Evolutionary conservation across 1,284 basidiomycete species (phyloP), one percentile per base, ranked within the genome.

Genomic region (Farysia itapuensis): DNA sequence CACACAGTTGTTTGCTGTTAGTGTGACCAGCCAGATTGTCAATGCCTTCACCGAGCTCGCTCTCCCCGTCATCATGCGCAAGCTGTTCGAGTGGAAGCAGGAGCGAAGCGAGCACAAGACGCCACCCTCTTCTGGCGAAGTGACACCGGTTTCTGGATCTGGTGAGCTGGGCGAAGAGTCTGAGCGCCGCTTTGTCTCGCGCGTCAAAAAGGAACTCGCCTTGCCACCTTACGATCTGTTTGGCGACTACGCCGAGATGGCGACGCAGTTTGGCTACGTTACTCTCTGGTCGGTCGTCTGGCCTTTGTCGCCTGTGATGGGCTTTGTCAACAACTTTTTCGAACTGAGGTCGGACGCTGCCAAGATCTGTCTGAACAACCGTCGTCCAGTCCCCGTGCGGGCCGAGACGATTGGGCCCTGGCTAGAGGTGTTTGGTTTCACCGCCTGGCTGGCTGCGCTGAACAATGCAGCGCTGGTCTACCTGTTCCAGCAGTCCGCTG

Each of bases 331-430:
- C 80, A 94, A 95, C 77, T 84, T 91, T 77, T 81, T 98, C 64
- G 95, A 98, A 79, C 79, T 93, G 7, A 85, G 93, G 21, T 88
- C 87, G 1, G 95, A 98, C 76, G 92, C 94, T 2, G 87, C 94
- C 82, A 98, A 98, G 81, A 88, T 98, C 74, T 85, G 86, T 6
- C 84, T 86, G 13, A 92, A 95, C 72, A 82, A 85, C 39, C 84
- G 90, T 11, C 83, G 91, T 15, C 90, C 94, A 1, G 82, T 95
- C 28, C 92, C 94, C 0, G 79, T 81, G 13, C 85, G 93, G 8
- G 87, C 87, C 11, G 92, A 95, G 72, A 88, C 86, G 4, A 91
- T 97, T 61, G 94, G 94, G 0, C 87, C 91, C 0, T 98, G 94
- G 94, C 82, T 97, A 30, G 86, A 93, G 49, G 85, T 86, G 5